Percentiles rank a stretch among this genome's conserved stretches.
Evolutionary conservation across 2,329 filamentous ascomycete species (phyloP).

Genomic region (Calonectria pteridis): DNA sequence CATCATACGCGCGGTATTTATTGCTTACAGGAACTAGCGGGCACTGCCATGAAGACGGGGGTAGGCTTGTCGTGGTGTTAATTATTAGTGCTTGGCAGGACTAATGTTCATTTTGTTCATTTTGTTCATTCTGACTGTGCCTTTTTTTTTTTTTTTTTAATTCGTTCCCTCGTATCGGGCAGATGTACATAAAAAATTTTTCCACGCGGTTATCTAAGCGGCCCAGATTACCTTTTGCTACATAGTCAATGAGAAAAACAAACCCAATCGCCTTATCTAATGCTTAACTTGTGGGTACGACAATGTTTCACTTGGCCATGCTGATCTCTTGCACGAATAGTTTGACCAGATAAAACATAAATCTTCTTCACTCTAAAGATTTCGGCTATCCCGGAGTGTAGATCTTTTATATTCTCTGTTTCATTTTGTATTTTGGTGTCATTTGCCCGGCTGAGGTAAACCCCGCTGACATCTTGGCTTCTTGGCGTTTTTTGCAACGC

Average conservation of each 20-base stretch:
- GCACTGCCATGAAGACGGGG: background rate
- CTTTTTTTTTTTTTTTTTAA: background rate
- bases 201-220: background rate
- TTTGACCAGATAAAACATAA: background rate
- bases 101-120: no score
- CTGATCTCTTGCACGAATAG: background rate
- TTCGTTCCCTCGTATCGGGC: background rate
- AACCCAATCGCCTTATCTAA: constrained; percentile 12
- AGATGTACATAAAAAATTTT: background rate
- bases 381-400: background rate
- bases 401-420: background rate
- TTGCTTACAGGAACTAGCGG: background rate
- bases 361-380: background rate
- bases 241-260: background rate
- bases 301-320: background rate
- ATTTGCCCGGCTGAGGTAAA: background rate
- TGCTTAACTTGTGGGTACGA: constrained; percentile 2
- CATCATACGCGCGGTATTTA: background rate
- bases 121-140: background rate
- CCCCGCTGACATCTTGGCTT: background rate
- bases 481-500: background rate
- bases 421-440: background rate
- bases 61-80: background rate
- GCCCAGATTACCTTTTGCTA: background rate
- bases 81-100: background rate